Percentiles rank a stretch among this genome's conserved stretches.
phyloP scores from a whole-genome alignment of 2,329 filamentous ascomycete species.

The Coniella vitis region DNA sequence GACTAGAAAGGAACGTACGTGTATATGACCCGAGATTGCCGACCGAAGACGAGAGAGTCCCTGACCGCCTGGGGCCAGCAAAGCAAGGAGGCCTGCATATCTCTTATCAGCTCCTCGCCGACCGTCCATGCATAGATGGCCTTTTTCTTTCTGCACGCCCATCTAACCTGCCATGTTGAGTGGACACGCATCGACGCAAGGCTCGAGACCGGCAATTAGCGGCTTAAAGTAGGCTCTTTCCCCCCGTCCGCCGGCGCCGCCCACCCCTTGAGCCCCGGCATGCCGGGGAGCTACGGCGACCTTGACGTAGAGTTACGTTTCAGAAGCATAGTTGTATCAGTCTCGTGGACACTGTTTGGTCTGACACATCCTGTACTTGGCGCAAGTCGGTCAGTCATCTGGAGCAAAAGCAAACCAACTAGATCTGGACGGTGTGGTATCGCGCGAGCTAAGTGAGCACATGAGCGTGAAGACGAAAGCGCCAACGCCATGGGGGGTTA shows the following conservation, averaged over 20 bases:
- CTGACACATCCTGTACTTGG: not conserved
- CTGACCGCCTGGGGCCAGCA: not conserved
- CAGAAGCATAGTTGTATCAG: not conserved
- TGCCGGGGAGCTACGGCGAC: not conserved
- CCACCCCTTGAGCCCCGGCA: not conserved
- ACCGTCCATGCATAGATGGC: no score
- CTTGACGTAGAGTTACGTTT: constrained; percentile 9
- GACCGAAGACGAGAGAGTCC: not conserved
- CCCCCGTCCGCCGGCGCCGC: not conserved
- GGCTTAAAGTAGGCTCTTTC: constrained; percentile 3
- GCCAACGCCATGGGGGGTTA: not conserved
- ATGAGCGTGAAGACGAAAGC: not conserved
- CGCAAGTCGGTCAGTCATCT: not conserved
- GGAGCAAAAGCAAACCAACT: no score
- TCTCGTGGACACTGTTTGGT: not conserved
- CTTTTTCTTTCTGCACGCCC: not conserved
- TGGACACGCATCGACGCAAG: not conserved
- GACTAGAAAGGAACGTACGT: not conserved
- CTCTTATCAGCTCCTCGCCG: no score
- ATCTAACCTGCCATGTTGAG: constrained; percentile 1
- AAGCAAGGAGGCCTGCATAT: no score
- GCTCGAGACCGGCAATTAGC: constrained; percentile 4
- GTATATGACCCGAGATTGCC: constrained; percentile 4
- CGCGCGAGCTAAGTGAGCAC: not conserved
- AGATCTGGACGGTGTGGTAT: not conserved